A percentile compares a stretch with the other conserved stretches of the same genome.
phyloP scores from a whole-genome alignment of 805 yeast genomes.

The Wickerhamiella domercqiae region DNA sequence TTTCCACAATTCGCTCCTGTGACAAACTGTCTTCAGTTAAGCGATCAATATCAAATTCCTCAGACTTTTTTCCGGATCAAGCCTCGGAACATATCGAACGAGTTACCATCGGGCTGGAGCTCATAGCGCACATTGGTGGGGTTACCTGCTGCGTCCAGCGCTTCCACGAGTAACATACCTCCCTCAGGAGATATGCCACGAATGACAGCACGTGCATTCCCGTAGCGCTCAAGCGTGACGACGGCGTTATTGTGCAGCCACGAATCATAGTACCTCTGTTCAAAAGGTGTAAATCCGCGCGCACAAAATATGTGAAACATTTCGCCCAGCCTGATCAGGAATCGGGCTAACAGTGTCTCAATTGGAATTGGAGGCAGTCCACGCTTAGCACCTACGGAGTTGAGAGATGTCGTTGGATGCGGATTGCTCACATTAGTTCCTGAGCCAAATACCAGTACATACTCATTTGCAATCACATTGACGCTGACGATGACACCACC shows the following conservation, averaged over 20 bases:
- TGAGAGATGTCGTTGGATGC: slow-evolving; percentile 88
- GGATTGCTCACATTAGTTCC: slow-evolving; percentile 73
- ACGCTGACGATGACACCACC: slow-evolving; percentile 80
- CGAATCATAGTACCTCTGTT: slow-evolving; percentile 54
- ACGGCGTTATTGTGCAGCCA: slow-evolving; percentile 78
- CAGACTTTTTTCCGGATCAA: slow-evolving; percentile 46
- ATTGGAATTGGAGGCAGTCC: slow-evolving; percentile 31
- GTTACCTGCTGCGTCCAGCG: slow-evolving; percentile 32
- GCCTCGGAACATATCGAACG: slow-evolving; percentile 89
- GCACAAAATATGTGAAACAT: slow-evolving; percentile 37
- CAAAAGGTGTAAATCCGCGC: slow-evolving; percentile 53
- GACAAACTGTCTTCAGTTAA: background rate
- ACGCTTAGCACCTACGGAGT: slow-evolving; percentile 48
- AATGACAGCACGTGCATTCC: slow-evolving; percentile 42
- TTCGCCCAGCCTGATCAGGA: slow-evolving; percentile 48
- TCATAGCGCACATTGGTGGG: slow-evolving; percentile 45
- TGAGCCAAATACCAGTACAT: slow-evolving; percentile 62
- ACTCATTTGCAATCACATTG: slow-evolving; percentile 42
- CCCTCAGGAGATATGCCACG: slow-evolving; percentile 72
- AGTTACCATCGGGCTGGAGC: slow-evolving; percentile 93
- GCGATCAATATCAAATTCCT: background rate
- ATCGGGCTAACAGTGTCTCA: slow-evolving; percentile 48
- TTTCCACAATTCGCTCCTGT: no score
- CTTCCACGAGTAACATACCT: slow-evolving; percentile 71
- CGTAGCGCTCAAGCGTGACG: slow-evolving; percentile 48